These are phyloP conservation scores for Cavenderia fasciculata DNA, from an alignment of 78 protist genomes.

Conservation along the genomic window DNA sequence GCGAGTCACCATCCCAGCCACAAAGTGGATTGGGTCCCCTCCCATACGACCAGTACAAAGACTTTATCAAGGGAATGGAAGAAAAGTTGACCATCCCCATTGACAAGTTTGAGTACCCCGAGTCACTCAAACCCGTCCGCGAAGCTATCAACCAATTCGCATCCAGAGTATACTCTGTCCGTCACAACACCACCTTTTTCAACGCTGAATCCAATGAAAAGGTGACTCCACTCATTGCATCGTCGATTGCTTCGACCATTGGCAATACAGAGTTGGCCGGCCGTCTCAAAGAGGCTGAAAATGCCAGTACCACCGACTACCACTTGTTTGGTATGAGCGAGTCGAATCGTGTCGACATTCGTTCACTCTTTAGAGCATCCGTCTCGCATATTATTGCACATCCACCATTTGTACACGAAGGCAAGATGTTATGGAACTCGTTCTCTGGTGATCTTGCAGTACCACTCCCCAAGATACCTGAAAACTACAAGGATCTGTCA, in stretches of 20 bases:
- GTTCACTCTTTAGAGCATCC: constrained; percentile 40
- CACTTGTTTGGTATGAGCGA: constrained; percentile 38
- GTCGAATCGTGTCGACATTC: constrained; percentile 48
- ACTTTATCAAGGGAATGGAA: too few species aligned
- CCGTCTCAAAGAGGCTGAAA: background rate
- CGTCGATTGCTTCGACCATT: constrained; percentile 52
- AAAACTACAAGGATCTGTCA: background rate
- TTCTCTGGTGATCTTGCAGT: constrained; percentile 13
- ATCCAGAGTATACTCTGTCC: constrained; percentile 43
- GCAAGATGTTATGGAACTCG: constrained; percentile 31
- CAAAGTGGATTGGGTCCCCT: too few species aligned
- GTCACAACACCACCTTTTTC: constrained; percentile 19
- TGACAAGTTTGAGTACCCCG: background rate
- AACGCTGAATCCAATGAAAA: constrained; percentile 28
- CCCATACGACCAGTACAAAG: too few species aligned
- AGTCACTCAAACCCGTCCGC: constrained; percentile 16
- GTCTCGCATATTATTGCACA: constrained; percentile 16
- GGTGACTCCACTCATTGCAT: constrained; percentile 23
- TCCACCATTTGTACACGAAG: background rate
- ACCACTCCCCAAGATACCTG: constrained; percentile 7
- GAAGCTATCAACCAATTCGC: constrained; percentile 57
- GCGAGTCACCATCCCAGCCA: background rate
- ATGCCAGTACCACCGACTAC: background rate
- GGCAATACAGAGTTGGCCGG: constrained; percentile 36
- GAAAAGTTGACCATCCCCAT: too few species aligned